Evolutionary conservation across 257 asterid species (phyloP).

Genomic region (Solanum piurae): DNA sequence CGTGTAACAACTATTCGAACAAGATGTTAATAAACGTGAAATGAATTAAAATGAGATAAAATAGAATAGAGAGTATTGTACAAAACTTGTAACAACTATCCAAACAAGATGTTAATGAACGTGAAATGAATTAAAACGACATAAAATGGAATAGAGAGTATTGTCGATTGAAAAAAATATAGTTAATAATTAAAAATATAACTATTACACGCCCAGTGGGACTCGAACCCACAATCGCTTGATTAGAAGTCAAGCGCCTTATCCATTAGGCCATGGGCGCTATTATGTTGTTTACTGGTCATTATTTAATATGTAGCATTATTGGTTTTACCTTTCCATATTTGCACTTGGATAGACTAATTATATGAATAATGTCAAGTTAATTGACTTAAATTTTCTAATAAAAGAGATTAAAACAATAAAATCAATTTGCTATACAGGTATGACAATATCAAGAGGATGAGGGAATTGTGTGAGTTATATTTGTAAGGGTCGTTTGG

Average conservation of each 20-base stretch:
- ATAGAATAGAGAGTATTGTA: not conserved
- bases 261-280: not conserved
- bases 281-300: rapidly evolving
- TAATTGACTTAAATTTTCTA: not conserved
- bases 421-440: not conserved
- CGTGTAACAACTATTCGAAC: no score
- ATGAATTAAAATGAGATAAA: no score
- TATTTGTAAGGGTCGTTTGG: not conserved
- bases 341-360: not conserved
- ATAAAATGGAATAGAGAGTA: not conserved
- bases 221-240: not conserved
- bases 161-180: not conserved
- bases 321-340: not conserved
- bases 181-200: no score
- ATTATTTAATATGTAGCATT: not conserved
- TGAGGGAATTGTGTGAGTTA: not conserved
- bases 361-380: not conserved
- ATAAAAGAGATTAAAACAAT: not conserved
- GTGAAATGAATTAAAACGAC: no score
- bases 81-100: no score
- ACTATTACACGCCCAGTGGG: not conserved
- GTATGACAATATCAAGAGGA: not conserved
- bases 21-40: no score
- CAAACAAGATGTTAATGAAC: no score
- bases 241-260: not conserved